Conservation (phyloP, 2,329 filamentous ascomycete genomes). For the Neurospora crassa region DNA sequence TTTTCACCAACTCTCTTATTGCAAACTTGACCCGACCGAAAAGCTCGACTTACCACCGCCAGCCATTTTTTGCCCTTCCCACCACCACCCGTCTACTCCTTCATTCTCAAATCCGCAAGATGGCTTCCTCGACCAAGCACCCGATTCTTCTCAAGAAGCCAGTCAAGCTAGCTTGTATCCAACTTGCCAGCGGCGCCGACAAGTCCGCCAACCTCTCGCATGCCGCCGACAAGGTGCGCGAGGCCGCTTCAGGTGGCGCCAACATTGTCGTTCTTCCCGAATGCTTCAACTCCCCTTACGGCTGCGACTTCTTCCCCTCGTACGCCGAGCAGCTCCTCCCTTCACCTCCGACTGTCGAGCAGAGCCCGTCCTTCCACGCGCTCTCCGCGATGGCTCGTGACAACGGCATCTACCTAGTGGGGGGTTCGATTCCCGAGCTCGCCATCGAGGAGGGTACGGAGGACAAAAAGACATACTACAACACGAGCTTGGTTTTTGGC, state of each 20-base stretch:
- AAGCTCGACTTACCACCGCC: conserved; percentile 1
- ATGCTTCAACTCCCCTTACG: conserved; percentile 98
- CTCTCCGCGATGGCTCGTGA: conserved; percentile 72
- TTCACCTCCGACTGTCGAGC: conserved; percentile 57
- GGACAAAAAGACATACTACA: conserved; percentile 62
- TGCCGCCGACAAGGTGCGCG: conserved; percentile 72
- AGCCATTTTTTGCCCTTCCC: conserved; percentile 2
- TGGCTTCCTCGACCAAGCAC: conserved; percentile 20
- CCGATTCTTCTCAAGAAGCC: conserved; percentile 57
- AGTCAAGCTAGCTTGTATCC: conserved; percentile 71
- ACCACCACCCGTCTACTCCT: conserved; percentile 5
- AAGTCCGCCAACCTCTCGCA: conserved; percentile 76
- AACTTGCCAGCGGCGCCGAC: conserved; percentile 72
- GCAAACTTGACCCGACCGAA: not conserved
- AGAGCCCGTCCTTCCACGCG: conserved; percentile 78
- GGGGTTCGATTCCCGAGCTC: conserved; percentile 85
- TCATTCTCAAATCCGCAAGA: conserved; percentile 21
- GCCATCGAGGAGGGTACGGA: conserved; percentile 25
- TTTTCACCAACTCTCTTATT: conserved; percentile 6
- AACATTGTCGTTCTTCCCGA: conserved; percentile 88
- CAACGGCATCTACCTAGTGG: conserved; percentile 71
- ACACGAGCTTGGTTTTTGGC: conserved; percentile 78
- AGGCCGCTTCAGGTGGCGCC: conserved; percentile 67
- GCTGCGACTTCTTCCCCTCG: conserved; percentile 76
- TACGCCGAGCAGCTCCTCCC: conserved; percentile 85